Evolutionary conservation across 2,329 filamentous ascomycete genomes (phyloP), one percentile per base, ranked within the genome.

Genomic region (Ilyonectria destructans): DNA sequence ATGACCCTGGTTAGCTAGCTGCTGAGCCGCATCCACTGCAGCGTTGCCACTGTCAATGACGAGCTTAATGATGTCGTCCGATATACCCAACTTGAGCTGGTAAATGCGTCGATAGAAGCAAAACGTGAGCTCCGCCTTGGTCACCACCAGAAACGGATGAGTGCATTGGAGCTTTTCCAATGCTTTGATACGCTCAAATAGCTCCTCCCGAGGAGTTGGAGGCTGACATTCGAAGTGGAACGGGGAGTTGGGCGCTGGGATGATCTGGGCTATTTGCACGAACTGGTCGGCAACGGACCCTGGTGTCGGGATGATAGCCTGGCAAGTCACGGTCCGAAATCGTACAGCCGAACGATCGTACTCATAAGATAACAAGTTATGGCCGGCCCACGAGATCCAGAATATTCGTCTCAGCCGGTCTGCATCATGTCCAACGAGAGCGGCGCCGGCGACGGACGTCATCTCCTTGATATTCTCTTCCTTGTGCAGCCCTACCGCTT

Each of bases 61-160:
- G 37, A 74, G 33, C 26, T 67, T 43, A 17, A 70, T 65, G 12
- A 62, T 67, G 9, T 73, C 71, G 64, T 71, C 66, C 3, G 68
- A 54, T 45, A 69, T 60, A 6, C 61, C 61, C n/a, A 45, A 23
- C 60, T 69, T 72, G 31, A 74, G 67, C 60, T 74, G 73, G 55
- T 72, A 72, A 15, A 75, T 67, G 37, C 71, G 71, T 55, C 73
- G 69, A 49, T 75, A 75, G 60, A 75, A 71, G 69, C 71, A 75
- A 54, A 75, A 75, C n/a, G 63, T 52, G 3, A 74, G 45, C 17
- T 75, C 73, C 2, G 73, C 71, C 51, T 71, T 73, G 2, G 73
- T 74, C 60, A 71, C 51, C 7, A 71, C 58, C 15, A 74, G 52
- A 52, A 75, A 75, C 15, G 70, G 68, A 61, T 74, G 70, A 7